A percentile compares a stretch with the other conserved stretches of the same genome.
phyloP scores from a whole-genome alignment of 1,284 basidiomycete genomes.

The Prillingera fragicola region DNA sequence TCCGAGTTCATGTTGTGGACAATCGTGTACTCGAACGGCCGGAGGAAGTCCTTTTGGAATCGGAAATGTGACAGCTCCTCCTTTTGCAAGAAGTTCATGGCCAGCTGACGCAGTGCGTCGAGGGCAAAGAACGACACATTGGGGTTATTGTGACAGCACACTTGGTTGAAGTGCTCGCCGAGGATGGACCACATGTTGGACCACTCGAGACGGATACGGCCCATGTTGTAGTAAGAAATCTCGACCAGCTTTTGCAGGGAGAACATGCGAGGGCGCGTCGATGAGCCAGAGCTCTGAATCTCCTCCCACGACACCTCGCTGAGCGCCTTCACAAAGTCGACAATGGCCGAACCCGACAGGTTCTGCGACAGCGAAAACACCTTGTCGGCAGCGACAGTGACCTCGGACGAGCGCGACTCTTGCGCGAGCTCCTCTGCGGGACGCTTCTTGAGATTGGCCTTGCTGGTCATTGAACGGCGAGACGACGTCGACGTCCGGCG shows the following conservation, averaged over 20 bases:
- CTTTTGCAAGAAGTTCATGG: constrained; percentile 98
- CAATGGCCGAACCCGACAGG: constrained; percentile 90
- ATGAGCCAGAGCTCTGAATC: constrained; percentile 92
- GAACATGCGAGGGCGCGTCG: constrained; percentile 89
- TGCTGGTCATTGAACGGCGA: constrained; percentile 7
- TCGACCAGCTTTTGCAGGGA: constrained; percentile 98
- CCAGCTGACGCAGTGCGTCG: constrained; percentile 94
- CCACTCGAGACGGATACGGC: constrained; percentile 96
- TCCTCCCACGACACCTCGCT: constrained; percentile 99
- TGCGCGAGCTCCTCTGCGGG: constrained; percentile 92
- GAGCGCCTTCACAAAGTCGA: constrained; percentile 94
- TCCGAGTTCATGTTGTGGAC: constrained; percentile 91
- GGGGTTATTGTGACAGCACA: constrained; percentile 96
- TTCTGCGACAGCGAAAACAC: constrained; percentile 95
- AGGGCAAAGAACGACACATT: constrained; percentile 96
- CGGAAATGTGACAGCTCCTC: constrained; percentile 98
- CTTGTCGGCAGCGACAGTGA: constrained; percentile 98
- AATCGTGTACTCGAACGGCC: constrained; percentile 98
- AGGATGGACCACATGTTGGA: constrained; percentile 96
- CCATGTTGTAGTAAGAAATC: constrained; percentile 99
- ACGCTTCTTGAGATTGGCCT: constrained; percentile 15
- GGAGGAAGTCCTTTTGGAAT: constrained; percentile 98
- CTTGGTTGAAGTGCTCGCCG: constrained; percentile 98
- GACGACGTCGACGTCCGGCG: constrained; percentile 12
- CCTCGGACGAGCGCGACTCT: constrained; percentile 94